These are phyloP conservation scores for Sindora glabra DNA, from an alignment of 306 rosid genomes.

Conservation along the genomic window DNA sequence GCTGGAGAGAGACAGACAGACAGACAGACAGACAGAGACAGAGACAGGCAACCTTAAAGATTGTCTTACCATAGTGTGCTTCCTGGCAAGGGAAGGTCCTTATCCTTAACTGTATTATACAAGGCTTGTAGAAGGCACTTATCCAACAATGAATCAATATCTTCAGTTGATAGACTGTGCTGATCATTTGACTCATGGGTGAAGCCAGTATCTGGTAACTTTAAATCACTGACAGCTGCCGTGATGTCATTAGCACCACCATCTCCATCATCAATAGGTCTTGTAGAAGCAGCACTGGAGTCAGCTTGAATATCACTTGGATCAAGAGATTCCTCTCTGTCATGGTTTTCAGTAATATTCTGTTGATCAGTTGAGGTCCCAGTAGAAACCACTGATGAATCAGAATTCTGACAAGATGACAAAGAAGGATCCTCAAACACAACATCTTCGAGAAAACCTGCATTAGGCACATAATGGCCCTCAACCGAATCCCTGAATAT, in stretches of 20 bases:
- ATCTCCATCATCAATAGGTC: conserved; percentile 15
- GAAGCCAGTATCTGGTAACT: conserved; percentile 41
- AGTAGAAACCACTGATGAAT: conserved; percentile 21
- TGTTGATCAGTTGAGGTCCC: conserved; percentile 36
- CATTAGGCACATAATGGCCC: conserved; percentile 74
- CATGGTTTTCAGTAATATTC: conserved; percentile 13
- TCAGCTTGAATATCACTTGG: conserved; percentile 26
- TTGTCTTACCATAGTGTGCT: conserved; percentile 74
- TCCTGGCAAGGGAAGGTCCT: conserved; percentile 91
- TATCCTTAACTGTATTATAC: conserved; percentile 80
- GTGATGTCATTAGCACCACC: conserved; percentile 31
- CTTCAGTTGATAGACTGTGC: conserved; percentile 52
- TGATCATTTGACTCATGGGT: conserved; percentile 39
- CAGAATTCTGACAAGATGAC: conserved; percentile 31
- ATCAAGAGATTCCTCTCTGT: conserved; percentile 28
- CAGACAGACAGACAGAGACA: neutral
- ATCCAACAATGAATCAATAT: conserved; percentile 71
- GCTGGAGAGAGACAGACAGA: neutral
- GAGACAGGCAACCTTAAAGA: neutral
- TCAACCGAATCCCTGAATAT: conserved; percentile 73
- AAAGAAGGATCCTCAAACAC: conserved; percentile 78
- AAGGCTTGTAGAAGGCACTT: conserved; percentile 89
- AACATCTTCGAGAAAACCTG: conserved; percentile 74
- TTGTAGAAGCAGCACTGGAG: conserved; percentile 10
- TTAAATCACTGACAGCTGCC: conserved; percentile 41